Base-by-base conservation (phyloP, 306 rosid genomes). In the Coriaria nepalensis region DNA sequence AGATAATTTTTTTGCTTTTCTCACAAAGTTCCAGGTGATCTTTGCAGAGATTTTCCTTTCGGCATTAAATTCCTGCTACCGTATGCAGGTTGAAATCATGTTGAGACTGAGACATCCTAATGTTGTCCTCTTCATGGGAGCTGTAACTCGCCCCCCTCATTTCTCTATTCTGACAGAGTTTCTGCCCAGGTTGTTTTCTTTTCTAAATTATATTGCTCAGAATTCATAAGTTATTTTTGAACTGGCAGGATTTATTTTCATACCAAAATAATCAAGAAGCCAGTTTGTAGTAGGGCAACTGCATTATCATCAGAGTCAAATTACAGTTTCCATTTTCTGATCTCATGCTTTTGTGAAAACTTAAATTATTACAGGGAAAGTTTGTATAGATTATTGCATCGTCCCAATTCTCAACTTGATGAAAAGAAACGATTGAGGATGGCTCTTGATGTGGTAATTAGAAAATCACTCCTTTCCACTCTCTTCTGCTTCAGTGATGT, bases 391-490 rank as follows among this genome's bases (percentile, higher is more conserved):
- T 59, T 92, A 51, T 65, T 92, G 68, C 98, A 92, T 72, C 96
- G 96, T 45, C 95, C 98, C 61, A 86, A 77, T 65, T 52, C 77
- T 67, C 83, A 71, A 56, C 79, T 92, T 55, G 98, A 92, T 59
- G 98, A 92, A 76, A 86, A 63, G 72, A 82, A 81, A 60, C 80
- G 96, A 65, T 59, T 86, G 80, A 87, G 78, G 36, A 92, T 92
- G 98, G 98, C 98, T 40, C 76, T 73, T 63, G 98, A 92, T 72
- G 98, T 92, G 98, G 98, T 92, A 85, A 77, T 41, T 59, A 33
- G 50, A 52, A 56, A 59, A 29, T 11, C 38, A 6, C 40, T 51
- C 11, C 57, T 43, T 63, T 45, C 52, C 40, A 10, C n/a, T 45
- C 37, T 11, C 49, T 52, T 37, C 32, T 62, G 20, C 56, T 49